These are phyloP conservation scores for Arthrobotrys pseudoclavata DNA, from an alignment of 2,329 filamentous ascomycete genomes.

Conservation along the genomic window DNA sequence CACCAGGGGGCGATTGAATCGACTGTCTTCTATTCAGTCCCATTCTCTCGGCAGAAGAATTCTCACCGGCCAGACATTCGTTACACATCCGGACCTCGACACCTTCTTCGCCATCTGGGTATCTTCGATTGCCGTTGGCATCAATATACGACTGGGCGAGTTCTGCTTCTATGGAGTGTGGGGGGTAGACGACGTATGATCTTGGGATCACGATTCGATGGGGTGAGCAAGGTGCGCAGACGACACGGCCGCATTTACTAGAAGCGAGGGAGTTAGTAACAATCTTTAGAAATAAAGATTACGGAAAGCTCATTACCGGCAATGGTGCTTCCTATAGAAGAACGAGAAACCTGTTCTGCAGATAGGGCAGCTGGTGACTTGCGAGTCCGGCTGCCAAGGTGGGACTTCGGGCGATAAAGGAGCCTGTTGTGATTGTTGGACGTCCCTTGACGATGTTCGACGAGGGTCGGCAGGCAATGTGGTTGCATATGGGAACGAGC, in stretches of 20 bases:
- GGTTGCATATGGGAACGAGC: constrained; percentile 38
- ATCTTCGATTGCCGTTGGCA: constrained; percentile 30
- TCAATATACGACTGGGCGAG: constrained; percentile 39
- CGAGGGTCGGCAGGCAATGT: constrained; percentile 34
- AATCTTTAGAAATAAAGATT: constrained; percentile 5
- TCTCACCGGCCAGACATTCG: constrained; percentile 61
- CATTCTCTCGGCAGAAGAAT: constrained; percentile 18
- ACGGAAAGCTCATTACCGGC: constrained; percentile 59
- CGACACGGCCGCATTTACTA: constrained; percentile 64
- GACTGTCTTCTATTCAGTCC: constrained; percentile 25
- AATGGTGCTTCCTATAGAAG: constrained; percentile 64
- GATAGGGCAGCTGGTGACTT: constrained; percentile 62
- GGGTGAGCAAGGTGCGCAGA: constrained; percentile 63
- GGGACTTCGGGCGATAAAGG: constrained; percentile 59
- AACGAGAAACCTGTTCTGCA: constrained; percentile 62
- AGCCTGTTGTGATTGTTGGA: constrained; percentile 12
- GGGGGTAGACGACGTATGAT: constrained; percentile 63
- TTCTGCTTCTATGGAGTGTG: constrained; percentile 42
- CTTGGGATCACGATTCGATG: constrained; percentile 63
- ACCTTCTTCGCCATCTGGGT: constrained; percentile 59
- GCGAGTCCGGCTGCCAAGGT: constrained; percentile 63
- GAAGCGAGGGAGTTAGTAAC: not conserved
- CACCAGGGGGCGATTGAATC: constrained; percentile 45
- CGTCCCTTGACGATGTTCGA: constrained; percentile 10
- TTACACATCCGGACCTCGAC: constrained; percentile 62